Evolutionary conservation across 164 flowering plant species (phyloP).

Genomic region (Aristolochia contorta): DNA sequence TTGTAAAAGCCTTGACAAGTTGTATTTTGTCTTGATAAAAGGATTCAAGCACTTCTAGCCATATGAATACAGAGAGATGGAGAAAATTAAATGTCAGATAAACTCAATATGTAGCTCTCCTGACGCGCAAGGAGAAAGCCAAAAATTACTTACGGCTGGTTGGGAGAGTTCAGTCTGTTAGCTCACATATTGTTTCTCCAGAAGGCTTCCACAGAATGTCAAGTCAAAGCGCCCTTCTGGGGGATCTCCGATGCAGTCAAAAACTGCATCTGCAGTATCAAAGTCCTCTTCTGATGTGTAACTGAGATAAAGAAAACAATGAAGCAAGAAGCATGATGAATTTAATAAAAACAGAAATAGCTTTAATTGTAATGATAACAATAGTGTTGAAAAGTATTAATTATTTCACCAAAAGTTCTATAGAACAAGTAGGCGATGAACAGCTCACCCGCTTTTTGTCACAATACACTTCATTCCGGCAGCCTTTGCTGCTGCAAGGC

Average conservation of each 20-base stretch:
- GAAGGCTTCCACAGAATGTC: constrained; percentile 76
- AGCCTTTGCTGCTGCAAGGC: constrained; percentile 95
- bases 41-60: neutral
- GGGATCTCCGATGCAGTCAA: constrained; percentile 88
- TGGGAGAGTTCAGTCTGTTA: constrained; percentile 12
- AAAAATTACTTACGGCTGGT: too few relatives aligned
- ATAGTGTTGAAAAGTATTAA: neutral
- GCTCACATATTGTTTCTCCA: constrained; percentile 71
- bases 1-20: too few relatives aligned
- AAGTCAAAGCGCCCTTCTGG: constrained; percentile 83
- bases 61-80: neutral
- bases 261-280: constrained; percentile 81
- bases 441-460: constrained; percentile 62
- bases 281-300: constrained; percentile 94
- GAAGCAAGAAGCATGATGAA: too few relatives aligned
- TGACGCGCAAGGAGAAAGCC: too few relatives aligned
- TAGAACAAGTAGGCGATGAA: neutral
- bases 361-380: too few relatives aligned
- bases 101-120: too few relatives aligned
- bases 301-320: constrained; percentile 23
- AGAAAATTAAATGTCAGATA: too few relatives aligned
- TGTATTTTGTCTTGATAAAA: neutral
- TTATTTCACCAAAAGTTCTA: neutral
- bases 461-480: constrained; percentile 95
- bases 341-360: too few relatives aligned